Conservation (phyloP, 1,139 yeast species). For the Arxiozyma telluris region DNA sequence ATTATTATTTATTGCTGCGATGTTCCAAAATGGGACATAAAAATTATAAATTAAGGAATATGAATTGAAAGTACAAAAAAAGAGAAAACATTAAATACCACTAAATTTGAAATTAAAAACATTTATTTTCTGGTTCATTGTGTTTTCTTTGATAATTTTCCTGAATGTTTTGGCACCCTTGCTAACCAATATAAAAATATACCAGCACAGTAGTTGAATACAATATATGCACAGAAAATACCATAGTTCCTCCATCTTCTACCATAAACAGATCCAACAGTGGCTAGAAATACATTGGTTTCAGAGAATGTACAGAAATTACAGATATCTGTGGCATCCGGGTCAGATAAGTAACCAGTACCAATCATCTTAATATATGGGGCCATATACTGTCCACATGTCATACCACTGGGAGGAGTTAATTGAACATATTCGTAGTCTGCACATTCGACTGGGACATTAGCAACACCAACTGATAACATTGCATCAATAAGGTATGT, state of each 20-base stretch:
- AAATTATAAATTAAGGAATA: not conserved
- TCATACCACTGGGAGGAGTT: slow-evolving; percentile 38
- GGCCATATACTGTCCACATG: slow-evolving; percentile 45
- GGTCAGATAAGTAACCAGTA: slow-evolving; percentile 42
- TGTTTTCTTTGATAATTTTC: slow-evolving; percentile 1
- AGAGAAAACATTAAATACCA: not conserved
- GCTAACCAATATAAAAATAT: slow-evolving; percentile 58
- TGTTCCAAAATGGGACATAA: too few species aligned
- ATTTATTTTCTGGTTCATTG: not conserved
- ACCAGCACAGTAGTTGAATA: slow-evolving; percentile 45
- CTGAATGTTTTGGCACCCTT: slow-evolving; percentile 49
- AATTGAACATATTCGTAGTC: slow-evolving; percentile 38
- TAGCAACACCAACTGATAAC: slow-evolving; percentile 43
- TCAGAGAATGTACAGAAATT: slow-evolving; percentile 39
- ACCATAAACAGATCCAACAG: slow-evolving; percentile 35
- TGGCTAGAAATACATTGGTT: slow-evolving; percentile 43
- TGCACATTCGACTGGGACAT: slow-evolving; percentile 39
- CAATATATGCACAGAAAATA: slow-evolving; percentile 34
- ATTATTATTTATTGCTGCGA: too few species aligned
- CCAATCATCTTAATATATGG: slow-evolving; percentile 40
- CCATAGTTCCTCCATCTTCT: slow-evolving; percentile 62
- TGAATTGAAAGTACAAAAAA: not conserved
- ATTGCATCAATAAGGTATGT: slow-evolving; percentile 47
- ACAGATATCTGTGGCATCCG: slow-evolving; percentile 38
- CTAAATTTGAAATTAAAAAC: not conserved